A percentile compares a stretch with the other conserved stretches of the same genome.
phyloP scores from a whole-genome alignment of 805 yeast genomes.

The Saturnispora diversa region DNA sequence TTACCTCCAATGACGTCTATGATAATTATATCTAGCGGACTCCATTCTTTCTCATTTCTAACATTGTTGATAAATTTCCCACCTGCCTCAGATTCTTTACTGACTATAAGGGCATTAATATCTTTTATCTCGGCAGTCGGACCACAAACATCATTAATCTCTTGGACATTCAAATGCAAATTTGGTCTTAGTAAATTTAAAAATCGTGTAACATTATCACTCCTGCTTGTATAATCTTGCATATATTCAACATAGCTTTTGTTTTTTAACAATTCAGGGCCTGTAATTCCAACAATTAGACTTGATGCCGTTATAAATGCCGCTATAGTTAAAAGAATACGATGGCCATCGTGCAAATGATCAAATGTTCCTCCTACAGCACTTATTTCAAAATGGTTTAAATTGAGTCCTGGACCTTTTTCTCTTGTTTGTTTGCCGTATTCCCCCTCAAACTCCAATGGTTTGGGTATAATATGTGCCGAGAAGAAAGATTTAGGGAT shows the following conservation, averaged over 20 bases:
- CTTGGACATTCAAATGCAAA: conserved; percentile 42
- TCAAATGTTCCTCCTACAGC: conserved; percentile 98
- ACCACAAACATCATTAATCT: conserved; percentile 83
- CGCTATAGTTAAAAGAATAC: conserved; percentile 67
- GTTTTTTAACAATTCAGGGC: conserved; percentile 58
- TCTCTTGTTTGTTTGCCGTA: neutral
- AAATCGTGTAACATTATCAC: conserved; percentile 40
- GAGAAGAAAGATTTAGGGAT: neutral
- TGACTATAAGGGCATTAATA: conserved; percentile 74
- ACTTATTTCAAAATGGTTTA: neutral
- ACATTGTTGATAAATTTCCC: conserved; percentile 63
- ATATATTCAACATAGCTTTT: conserved; percentile 65
- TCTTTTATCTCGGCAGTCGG: conserved; percentile 75
- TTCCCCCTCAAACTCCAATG: neutral
- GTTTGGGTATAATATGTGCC: neutral
- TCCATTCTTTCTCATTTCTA: conserved; percentile 51
- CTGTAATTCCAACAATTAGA: conserved; percentile 80
- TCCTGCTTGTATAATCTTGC: conserved; percentile 50
- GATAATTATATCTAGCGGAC: conserved; percentile 41
- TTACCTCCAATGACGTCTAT: conserved; percentile 61
- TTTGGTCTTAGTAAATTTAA: conserved; percentile 40
- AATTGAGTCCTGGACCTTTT: neutral
- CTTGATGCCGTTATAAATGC: conserved; percentile 47
- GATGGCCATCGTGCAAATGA: conserved; percentile 93
- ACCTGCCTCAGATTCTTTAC: conserved; percentile 72